Base-by-base conservation (phyloP, 345 rosid genomes). In the Salix suchowensis region DNA sequence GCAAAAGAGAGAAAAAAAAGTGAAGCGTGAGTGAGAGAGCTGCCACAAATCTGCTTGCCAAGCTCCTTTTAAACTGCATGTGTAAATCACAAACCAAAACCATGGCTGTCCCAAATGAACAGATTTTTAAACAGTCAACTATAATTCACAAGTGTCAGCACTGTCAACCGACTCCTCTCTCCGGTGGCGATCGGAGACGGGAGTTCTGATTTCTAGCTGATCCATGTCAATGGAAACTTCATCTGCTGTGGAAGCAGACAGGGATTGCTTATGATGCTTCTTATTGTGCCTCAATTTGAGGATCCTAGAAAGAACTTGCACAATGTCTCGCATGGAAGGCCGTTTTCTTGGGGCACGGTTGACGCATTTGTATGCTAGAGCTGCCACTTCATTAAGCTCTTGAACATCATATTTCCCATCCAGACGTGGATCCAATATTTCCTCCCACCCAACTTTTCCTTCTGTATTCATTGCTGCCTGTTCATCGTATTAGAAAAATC, bases 381-480 rank as follows among this genome's bases (percentile, higher is more conserved):
- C 87, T 44, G 99, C 95, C 64, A 96, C 89, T 76, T 93, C 92
- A 39, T 96, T 92, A 77, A 94, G 91, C 84, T 93, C 99, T 81
- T 87, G 82, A 73, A 86, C 5, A 42, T 93, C 90, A 18, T 89
- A 91, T 70, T 82, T 88, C 54, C 97, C 97, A 14, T 90, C 97
- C 40, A 96, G 82, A n/a, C 88, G 84, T 4, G 97, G 87, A 79
- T 96, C 98, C 67, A 77, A 97, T 6, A 96, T 89, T 90, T 96
- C 99, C 84, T 94, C 99, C 99, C 99, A 96, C 61, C 98, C 98
- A 2, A 82, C 90, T 78, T 88, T 91, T n/a, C 90, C 97, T 37
- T 91, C 99, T 0, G 87, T 78, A 74, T 86, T 84, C 97, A 96
- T 90, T 13, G 99, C 97, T 1, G 98, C 99, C 99, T 96, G 70